Conservation (phyloP, 2,329 filamentous ascomycete genomes). For the Colletotrichum sp. region DNA sequence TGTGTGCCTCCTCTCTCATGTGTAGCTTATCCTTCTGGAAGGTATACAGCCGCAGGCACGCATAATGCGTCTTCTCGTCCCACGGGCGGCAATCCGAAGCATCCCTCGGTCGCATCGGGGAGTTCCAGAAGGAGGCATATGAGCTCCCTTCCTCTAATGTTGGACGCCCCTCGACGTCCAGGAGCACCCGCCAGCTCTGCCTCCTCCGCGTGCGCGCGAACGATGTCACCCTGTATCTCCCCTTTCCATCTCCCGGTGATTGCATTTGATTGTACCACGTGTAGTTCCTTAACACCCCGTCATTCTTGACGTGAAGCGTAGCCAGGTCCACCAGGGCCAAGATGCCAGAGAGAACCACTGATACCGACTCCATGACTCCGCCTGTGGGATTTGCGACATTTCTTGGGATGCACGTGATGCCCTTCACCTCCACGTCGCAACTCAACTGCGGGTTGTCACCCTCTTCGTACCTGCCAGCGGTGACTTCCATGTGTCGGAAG, state of each 20-base stretch:
- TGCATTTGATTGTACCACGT: neutral
- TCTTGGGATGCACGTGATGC: neutral
- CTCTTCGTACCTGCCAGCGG: neutral
- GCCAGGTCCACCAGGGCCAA: neutral
- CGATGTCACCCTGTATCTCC: neutral
- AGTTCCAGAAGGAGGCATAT: neutral
- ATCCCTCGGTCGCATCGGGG: neutral
- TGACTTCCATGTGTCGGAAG: neutral
- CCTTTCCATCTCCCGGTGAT: neutral
- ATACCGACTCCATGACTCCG: neutral
- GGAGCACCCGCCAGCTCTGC: neutral
- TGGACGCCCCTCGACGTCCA: neutral
- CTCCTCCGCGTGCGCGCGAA: neutral
- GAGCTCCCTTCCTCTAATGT: neutral
- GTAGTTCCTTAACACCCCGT: neutral
- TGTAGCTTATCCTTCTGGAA: neutral
- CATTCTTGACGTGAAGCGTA: neutral
- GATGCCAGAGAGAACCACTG: neutral
- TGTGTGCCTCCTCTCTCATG: fast-evolving
- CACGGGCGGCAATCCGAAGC: fast-evolving
- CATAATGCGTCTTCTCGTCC: neutral
- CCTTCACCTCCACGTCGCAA: neutral
- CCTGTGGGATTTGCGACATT: neutral
- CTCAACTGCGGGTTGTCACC: neutral
- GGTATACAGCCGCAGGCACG: neutral